These are phyloP conservation scores for Tetrapisispora namnaoensis DNA, from an alignment of 805 yeast genomes.

Conservation along the genomic window DNA sequence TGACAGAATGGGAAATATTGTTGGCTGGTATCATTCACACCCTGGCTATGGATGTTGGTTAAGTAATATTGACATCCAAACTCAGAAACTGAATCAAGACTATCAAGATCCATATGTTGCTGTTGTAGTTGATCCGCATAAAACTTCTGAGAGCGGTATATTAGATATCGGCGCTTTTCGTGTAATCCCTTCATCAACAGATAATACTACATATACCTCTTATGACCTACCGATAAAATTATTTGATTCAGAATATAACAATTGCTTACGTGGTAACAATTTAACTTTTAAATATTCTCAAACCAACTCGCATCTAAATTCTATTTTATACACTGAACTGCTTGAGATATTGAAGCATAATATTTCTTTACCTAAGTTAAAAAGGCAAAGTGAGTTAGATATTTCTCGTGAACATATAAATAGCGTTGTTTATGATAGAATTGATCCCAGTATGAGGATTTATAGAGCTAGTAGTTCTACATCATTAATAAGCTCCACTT, in stretches of 20 bases:
- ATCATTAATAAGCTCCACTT: constrained; percentile 12
- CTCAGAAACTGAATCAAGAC: constrained; percentile 74
- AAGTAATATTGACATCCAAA: constrained; percentile 84
- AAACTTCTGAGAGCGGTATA: constrained; percentile 48
- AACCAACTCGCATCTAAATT: constrained; percentile 6
- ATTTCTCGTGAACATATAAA: neutral
- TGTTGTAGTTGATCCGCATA: constrained; percentile 75
- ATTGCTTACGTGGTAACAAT: constrained; percentile 6
- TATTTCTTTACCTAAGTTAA: constrained; percentile 9
- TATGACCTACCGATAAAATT: constrained; percentile 16
- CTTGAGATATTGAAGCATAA: constrained; percentile 21
- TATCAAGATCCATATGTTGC: constrained; percentile 91
- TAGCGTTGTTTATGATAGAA: neutral
- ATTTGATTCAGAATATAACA: constrained; percentile 17
- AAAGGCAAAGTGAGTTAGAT: neutral
- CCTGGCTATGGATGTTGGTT: constrained; percentile 98
- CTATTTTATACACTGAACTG: constrained; percentile 10
- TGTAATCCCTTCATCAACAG: constrained; percentile 42
- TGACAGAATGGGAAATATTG: constrained; percentile 40
- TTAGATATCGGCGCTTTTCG: constrained; percentile 87
- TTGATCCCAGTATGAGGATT: neutral
- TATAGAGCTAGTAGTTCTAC: constrained; percentile 3
- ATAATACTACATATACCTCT: constrained; percentile 2
- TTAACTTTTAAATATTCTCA: constrained; percentile 7
- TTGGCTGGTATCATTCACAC: constrained; percentile 99